Evolutionary conservation across 2,329 filamentous ascomycete genomes (phyloP), one percentile per base, ranked within the genome.

Genomic region (Chaetomium sp.): DNA sequence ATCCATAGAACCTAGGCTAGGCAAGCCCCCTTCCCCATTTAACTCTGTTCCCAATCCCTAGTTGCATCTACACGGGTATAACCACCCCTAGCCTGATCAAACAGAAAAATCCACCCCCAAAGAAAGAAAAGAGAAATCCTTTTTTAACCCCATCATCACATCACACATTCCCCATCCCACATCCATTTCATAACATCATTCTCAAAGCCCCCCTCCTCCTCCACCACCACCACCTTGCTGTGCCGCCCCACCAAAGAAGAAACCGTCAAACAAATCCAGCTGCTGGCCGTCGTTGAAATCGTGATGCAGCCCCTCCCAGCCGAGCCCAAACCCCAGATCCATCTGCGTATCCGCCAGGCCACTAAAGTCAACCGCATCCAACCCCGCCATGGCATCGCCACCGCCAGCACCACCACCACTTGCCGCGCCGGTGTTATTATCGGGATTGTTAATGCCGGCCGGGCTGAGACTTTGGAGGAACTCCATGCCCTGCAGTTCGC

Each of bases 251-350:
- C 69, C 71, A 73, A 90, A 90, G 78, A 90, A 90, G 74, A 91
- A 91, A 0, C 87, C 86, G 72, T 91, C 89, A 75, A 92, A 91
- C 0, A 88, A 83, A 65, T 90, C 85, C 72, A 90, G 82, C 72
- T 87, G 82, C 73, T 85, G 80, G 58, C 81, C 81, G 55, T 87
- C 83, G 64, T 81, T 81, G 65, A 83, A 89, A 70, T 90, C 88
- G 69, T 89, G 86, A 71, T 86, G 82, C 72, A 87, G 79, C 13
- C 82, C 80, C 65, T 87, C 82, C 84, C 85, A 87, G 38, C 87
- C 87, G 54, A 91, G 81, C 63, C 88, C 88, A 68, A 88, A 87
- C 0, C 87, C 87, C 54, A 91, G 80, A 68, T 90, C 87, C 71
- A 88, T 80, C 75, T 84, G 81, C 68, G 79, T 74, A 70, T 84